phyloP scores from a whole-genome alignment of 306 rosid genomes.

The Trifolium repens region DNA sequence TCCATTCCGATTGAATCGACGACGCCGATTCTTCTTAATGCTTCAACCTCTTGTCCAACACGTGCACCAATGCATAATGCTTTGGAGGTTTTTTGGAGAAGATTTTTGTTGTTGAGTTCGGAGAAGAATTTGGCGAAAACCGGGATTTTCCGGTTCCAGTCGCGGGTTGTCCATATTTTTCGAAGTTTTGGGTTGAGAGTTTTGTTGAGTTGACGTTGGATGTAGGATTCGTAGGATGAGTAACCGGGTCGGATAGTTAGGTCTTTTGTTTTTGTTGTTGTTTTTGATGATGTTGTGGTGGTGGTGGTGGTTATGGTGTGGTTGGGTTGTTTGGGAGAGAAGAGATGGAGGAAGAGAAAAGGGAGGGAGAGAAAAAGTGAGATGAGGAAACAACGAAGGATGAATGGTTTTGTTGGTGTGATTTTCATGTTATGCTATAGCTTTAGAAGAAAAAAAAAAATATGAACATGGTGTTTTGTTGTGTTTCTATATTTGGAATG shows the following conservation, averaged over 20 bases:
- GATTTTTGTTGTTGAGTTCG: slow-evolving; percentile 45
- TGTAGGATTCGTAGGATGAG: slow-evolving; percentile 73
- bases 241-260: slow-evolving; percentile 89
- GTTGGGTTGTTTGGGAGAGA: slow-evolving; percentile 9
- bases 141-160: slow-evolving; percentile 84
- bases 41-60: slow-evolving; percentile 92
- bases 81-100: slow-evolving; percentile 56
- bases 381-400: slow-evolving; percentile 55
- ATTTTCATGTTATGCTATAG: slow-evolving; percentile 53
- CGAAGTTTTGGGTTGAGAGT: slow-evolving; percentile 88
- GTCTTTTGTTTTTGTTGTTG: slow-evolving; percentile 27
- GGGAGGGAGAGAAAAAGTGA: slow-evolving; percentile 71
- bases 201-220: slow-evolving; percentile 82
- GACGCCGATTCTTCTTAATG: slow-evolving; percentile 70
- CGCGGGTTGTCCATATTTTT: slow-evolving; percentile 86
- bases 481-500: slow-evolving; percentile 10
- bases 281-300: not conserved
- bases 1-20: slow-evolving; percentile 78
- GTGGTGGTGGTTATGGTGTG: slow-evolving; percentile 2
- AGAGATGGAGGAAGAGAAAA: slow-evolving; percentile 43
- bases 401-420: slow-evolving; percentile 43
- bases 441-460: not conserved
- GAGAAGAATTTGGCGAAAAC: slow-evolving; percentile 67
- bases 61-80: slow-evolving; percentile 82
- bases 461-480: slow-evolving; percentile 7